A percentile compares a stretch with the other conserved stretches of the same genome.
phyloP scores from a whole-genome alignment of 2,329 filamentous ascomycete species.

The Sclerotinia nivalis region DNA sequence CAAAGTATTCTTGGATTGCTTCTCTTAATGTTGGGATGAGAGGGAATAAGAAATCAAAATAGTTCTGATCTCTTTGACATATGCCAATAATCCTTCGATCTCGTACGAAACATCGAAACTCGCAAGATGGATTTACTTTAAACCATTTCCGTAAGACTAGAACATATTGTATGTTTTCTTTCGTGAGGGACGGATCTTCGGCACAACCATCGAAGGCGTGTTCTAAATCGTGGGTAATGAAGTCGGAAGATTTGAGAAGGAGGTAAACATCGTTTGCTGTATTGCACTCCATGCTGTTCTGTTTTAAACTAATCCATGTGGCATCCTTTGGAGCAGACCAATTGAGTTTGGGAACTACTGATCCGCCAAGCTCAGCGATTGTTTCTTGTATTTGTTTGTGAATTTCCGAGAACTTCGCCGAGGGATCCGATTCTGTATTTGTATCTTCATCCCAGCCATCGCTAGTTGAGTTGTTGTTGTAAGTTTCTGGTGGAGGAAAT shows the following conservation, averaged over 20 bases:
- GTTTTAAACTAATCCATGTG: conserved; percentile 80
- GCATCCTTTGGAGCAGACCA: conserved; percentile 98
- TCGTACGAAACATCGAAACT: conserved; percentile 95
- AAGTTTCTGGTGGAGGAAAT: conserved; percentile 33
- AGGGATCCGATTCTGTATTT: conserved; percentile 36
- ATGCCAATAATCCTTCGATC: conserved; percentile 77
- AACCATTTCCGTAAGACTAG: conserved; percentile 88
- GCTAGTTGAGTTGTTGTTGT: conserved; percentile 51
- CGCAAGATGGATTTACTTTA: conserved; percentile 82
- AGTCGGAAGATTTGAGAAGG: conserved; percentile 90
- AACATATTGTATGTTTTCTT: conserved; percentile 47
- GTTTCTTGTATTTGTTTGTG: conserved; percentile 75
- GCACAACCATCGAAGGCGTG: conserved; percentile 82
- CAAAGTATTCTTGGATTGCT: conserved; percentile 77
- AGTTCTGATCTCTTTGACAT: conserved; percentile 84
- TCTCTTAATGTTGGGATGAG: conserved; percentile 66
- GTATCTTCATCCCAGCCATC: conserved; percentile 53
- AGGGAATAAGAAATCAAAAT: conserved; percentile 75
- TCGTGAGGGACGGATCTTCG: conserved; percentile 31
- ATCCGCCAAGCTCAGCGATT: conserved; percentile 79
- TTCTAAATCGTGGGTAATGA: conserved; percentile 90
- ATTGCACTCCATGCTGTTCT: conserved; percentile 89
- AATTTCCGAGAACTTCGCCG: conserved; percentile 60
- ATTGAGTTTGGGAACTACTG: conserved; percentile 90
- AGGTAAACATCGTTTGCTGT: conserved; percentile 90